Percentiles rank a stretch among this genome's conserved stretches.
Evolutionary conservation across 352 stramenopile species (phyloP).

Genomic region (Globisporangium polare): DNA sequence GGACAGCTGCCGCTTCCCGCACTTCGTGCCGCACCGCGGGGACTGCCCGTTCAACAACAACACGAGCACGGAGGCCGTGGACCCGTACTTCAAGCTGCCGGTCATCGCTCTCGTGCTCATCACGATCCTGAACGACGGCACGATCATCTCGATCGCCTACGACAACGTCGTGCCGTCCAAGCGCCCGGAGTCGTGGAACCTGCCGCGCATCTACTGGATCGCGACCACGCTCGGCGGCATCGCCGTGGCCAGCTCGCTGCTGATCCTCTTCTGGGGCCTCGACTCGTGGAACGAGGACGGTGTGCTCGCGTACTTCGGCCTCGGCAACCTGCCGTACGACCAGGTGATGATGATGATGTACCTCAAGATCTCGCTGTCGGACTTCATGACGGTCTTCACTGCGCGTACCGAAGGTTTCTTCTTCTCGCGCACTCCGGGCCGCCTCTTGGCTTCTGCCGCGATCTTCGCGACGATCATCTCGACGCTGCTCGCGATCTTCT

Average conservation of each 20-base stretch:
- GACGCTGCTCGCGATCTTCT: constrained; percentile 82
- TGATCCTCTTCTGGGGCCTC: constrained; percentile 83
- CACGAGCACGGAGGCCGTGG: constrained; percentile 34
- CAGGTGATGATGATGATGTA: constrained; percentile 93
- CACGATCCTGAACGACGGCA: constrained; percentile 94
- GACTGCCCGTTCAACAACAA: constrained; percentile 50
- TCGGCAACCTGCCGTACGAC: constrained; percentile 79
- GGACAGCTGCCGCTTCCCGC: constrained; percentile 63
- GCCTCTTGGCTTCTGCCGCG: constrained; percentile 68
- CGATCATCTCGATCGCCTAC: constrained; percentile 90
- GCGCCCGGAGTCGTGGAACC: constrained; percentile 66
- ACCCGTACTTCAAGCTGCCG: constrained; percentile 90
- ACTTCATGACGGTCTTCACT: constrained; percentile 93
- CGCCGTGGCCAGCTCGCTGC: constrained; percentile 74
- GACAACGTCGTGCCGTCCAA: constrained; percentile 81
- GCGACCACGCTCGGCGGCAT: constrained; percentile 60
- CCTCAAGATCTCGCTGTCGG: constrained; percentile 92
- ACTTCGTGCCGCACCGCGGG: constrained; percentile 55
- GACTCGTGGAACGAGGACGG: constrained; percentile 79
- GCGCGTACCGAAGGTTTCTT: constrained; percentile 83
- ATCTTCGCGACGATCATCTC: constrained; percentile 75
- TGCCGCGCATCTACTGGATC: constrained; percentile 61
- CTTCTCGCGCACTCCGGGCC: constrained; percentile 66
- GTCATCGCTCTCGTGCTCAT: constrained; percentile 93
- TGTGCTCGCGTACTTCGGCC: constrained; percentile 47